Base-by-base conservation (phyloP, 768 basidiomycete genomes). In the Chalciporus sphaerocephalus region DNA sequence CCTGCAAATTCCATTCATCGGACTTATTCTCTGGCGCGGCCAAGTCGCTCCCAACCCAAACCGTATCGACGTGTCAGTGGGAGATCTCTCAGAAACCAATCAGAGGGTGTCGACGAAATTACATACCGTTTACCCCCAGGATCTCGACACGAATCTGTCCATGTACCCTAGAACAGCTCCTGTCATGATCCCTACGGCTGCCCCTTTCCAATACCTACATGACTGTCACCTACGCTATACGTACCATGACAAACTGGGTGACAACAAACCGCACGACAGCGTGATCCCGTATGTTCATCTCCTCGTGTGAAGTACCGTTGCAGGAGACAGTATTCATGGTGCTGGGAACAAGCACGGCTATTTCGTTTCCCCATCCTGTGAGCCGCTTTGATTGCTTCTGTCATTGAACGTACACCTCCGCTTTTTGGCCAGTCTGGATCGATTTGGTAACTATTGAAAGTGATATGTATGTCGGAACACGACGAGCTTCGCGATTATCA, bases 141-240 rank as follows among this genome's bases (percentile, higher is more conserved):
- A 55, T 58, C 50, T 50, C 10, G 39, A 1, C 38, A 39, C 38
- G 42, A 55, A 58, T 48, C 57, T 55, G 40, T 25, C 20, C 11
- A 40, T 28, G 33, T 21, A 23, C 50, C 59, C 53, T 58, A 48
- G 46, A 57, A 60, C 55, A 59, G 45, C 52, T 53, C 55, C 55
- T 52, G 52, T 57, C 44, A 32, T 38, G 21, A 32, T 11, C 10
- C 46, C 13, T 34, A 17, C 12, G n/a, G 35, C 36, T 20, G 10
- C 44, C 25, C 28, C 16, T 36, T 25, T 25, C 25, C 23, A 40
- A 10, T 28, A 40, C 46, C 28, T 46, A 30, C 38, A 47, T 8
- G 37, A 51, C 44, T 25, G 39, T 40, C 52, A 15, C 30, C 38
- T 53, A 44, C 52, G 34, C 48, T 54, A 41, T 47, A 17, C 35